phyloP scores from a whole-genome alignment of 257 asterid species.

The Ligustrum vulgare region DNA sequence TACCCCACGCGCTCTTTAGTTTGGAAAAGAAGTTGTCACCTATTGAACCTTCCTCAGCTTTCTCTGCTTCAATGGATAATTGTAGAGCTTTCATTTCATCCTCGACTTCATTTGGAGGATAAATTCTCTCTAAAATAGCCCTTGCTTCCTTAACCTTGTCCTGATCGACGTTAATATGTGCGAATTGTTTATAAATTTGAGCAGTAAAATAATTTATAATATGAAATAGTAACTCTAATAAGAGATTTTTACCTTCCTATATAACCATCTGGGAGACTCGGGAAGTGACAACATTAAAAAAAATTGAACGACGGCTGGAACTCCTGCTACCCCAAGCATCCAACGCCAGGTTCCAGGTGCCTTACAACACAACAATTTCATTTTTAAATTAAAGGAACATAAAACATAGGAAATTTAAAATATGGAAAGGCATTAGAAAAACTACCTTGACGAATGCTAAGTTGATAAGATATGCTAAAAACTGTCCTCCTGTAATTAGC shows the following conservation, averaged over 20 bases:
- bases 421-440: background rate
- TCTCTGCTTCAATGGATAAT: constrained; percentile 35
- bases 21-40: constrained; percentile 18
- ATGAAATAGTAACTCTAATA: too few relatives aligned
- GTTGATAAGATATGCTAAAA: constrained; percentile 70
- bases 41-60: constrained; percentile 16
- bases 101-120: constrained; percentile 38
- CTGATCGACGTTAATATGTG: constrained; percentile 13
- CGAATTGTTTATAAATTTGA: background rate
- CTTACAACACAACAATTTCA: constrained; percentile 25
- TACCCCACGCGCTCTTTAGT: constrained; percentile 32
- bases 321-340: constrained; percentile 88
- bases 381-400: background rate
- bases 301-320: constrained; percentile 70
- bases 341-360: constrained; percentile 78
- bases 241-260: constrained; percentile 44
- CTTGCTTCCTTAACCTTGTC: constrained; percentile 37
- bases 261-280: constrained; percentile 87
- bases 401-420: background rate
- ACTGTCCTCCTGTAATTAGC: constrained; percentile 80
- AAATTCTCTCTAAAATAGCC: constrained; percentile 37
- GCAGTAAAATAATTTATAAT: background rate
- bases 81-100: constrained; percentile 37
- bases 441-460: constrained; percentile 67
- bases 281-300: constrained; percentile 75